Base-by-base conservation (phyloP, 345 rosid species). In the Eucalyptus fibrosa region DNA sequence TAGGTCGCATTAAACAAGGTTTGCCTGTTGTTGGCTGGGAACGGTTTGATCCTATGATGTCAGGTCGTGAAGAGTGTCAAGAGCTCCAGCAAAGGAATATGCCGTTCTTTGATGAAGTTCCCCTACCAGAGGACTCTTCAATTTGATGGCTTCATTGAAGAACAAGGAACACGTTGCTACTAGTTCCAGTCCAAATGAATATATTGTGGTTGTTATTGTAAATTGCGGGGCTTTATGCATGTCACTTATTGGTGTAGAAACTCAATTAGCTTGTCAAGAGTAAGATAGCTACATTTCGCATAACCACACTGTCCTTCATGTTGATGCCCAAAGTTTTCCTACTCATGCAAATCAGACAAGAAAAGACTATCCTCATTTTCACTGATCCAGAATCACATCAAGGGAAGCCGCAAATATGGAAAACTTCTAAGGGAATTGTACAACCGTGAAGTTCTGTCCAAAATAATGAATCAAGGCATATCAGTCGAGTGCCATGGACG, bases 1-100 rank as follows among this genome's bases (percentile, higher is more conserved):
- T 97, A 62, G 98, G 98, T 53, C 92, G 93, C 88, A 90, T 94
- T 88, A 97, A 96, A 91, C 98, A 96, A 93, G 96, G 98, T 30
- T 90, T 94, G 32, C 88, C 90, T 88, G 92, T 89, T 90, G 89
- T 87, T 88, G 93, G 91, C 80, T 86, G 91, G n/a, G 85, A 69
- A 42, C 82, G 59, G 72, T 92, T 94, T 80, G 92, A 93, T 89
- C 93, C 94, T 2, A 91, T 34, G 91, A 89, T 30, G 9, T 91
- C 94, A 32, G 87, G 67, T 50, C 83, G 83, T 3, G 88, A 92
- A 37, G 94, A 93, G 28, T 92, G 92, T 89, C 90, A 86, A 86
- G 92, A 93, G 91, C 92, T 96, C 86, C 93, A 90, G 87, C 97
- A 95, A 91, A 94, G 90, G 89, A 88, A 86, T 55, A 91, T 94